Conservation (phyloP, 345 rosid species). For the Eucalyptus curtisii region DNA sequence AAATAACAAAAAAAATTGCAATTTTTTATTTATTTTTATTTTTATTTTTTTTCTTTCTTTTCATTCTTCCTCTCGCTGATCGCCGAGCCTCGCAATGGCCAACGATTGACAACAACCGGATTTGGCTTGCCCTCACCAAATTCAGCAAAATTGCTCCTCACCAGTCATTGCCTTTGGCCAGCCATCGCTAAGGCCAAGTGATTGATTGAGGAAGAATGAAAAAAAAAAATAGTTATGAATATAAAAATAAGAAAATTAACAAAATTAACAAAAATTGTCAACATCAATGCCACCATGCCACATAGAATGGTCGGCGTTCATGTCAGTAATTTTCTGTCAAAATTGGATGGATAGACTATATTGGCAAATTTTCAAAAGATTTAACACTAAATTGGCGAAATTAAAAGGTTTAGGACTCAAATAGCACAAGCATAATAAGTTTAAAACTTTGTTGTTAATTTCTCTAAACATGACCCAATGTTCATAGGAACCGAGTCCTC, state of each 20-base stretch:
- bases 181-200: background rate
- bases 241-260: too few relatives aligned
- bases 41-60: too few relatives aligned
- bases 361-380: background rate
- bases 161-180: too few relatives aligned
- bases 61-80: background rate
- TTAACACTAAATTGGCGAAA: too few relatives aligned
- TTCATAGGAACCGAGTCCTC: background rate
- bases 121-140: too few relatives aligned
- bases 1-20: too few relatives aligned
- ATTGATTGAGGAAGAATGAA: background rate
- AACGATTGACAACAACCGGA: too few relatives aligned
- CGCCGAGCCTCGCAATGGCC: fast-evolving
- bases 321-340: fast-evolving
- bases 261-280: background rate
- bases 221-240: too few relatives aligned
- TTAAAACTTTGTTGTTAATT: background rate
- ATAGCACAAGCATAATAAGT: background rate
- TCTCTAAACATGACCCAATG: background rate
- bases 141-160: too few relatives aligned
- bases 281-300: background rate
- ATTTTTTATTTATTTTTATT: too few relatives aligned
- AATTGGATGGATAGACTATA: background rate
- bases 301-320: too few relatives aligned
- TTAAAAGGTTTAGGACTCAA: too few relatives aligned